Evolutionary conservation across 2,329 filamentous ascomycete species (phyloP).

Genomic region (Apiospora phragmitis): DNA sequence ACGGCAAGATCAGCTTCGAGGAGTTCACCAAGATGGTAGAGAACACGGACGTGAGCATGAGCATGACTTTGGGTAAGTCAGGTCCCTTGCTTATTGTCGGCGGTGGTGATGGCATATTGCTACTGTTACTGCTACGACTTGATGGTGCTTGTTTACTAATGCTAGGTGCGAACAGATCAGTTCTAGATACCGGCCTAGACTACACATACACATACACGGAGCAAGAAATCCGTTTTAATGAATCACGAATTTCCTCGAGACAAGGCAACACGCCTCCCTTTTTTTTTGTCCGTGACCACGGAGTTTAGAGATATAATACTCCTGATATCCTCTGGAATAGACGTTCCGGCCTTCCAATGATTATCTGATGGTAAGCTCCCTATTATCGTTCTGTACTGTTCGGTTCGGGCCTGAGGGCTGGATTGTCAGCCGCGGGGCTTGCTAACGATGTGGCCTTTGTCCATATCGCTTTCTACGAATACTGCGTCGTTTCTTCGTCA

Average conservation of each 20-base stretch:
- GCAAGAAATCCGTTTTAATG: constrained; percentile 9
- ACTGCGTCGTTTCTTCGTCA: too few species aligned
- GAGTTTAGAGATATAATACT: background rate
- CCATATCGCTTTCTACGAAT: too few species aligned
- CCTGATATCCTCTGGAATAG: background rate
- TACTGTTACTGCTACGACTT: background rate
- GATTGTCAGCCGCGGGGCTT: too few species aligned
- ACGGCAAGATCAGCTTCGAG: constrained; percentile 98
- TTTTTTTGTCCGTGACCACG: background rate
- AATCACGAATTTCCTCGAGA: constrained; percentile 8
- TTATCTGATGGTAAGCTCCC: background rate
- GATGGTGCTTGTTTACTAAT: background rate
- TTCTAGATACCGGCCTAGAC: constrained; percentile 27
- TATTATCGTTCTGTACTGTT: background rate
- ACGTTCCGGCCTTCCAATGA: background rate
- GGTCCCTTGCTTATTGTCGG: constrained; percentile 28
- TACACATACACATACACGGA: constrained; percentile 6
- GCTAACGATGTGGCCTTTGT: too few species aligned
- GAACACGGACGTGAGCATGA: constrained; percentile 80
- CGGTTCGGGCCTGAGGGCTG: too few species aligned
- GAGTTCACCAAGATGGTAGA: constrained; percentile 99
- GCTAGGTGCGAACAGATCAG: constrained; percentile 21
- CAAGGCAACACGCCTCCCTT: background rate
- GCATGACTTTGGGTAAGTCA: constrained; percentile 68
- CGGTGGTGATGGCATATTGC: background rate